phyloP scores from a whole-genome alignment of 108 stramenopile species.

The Discostella stelligeroides region DNA sequence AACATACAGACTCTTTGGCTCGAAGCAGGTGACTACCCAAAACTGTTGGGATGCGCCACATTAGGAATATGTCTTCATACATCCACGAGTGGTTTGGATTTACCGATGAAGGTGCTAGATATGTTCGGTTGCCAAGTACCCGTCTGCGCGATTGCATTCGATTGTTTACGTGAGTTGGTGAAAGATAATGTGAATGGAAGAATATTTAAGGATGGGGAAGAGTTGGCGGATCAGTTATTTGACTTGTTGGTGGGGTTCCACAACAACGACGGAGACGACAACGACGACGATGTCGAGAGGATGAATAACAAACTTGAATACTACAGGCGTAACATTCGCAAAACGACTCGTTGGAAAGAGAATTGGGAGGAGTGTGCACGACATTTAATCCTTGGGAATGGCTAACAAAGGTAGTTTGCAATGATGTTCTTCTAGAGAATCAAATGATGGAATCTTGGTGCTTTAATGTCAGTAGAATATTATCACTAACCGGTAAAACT shows the following conservation, averaged over 20 bases:
- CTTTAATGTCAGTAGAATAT: neutral
- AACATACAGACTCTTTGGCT: conserved; percentile 91
- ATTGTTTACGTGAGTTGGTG: conserved; percentile 92
- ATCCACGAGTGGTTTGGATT: conserved; percentile 95
- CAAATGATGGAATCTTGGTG: no score
- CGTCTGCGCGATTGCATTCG: conserved; percentile 86
- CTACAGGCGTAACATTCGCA: conserved; percentile 59
- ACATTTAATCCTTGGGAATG: conserved; percentile 43
- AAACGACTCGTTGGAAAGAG: conserved; percentile 70
- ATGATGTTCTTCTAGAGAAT: neutral
- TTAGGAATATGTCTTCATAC: conserved; percentile 95
- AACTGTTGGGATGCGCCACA: conserved; percentile 86
- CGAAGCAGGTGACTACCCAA: conserved; percentile 92
- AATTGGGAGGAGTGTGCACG: conserved; percentile 83
- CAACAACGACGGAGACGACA: no score
- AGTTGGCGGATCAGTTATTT: conserved; percentile 74
- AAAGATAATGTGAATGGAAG: conserved; percentile 85
- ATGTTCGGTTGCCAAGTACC: no score
- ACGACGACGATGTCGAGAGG: conserved; percentile 15
- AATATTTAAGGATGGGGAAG: conserved; percentile 60
- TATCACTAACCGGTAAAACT: conserved; percentile 58
- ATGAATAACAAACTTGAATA: conserved; percentile 59
- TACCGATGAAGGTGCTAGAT: conserved; percentile 99
- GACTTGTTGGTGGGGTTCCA: no score
- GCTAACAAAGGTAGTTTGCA: conserved; percentile 8